Evolutionary conservation across 2,329 filamentous ascomycete genomes (phyloP).

Genomic region (Aurifilum marmelostoma): DNA sequence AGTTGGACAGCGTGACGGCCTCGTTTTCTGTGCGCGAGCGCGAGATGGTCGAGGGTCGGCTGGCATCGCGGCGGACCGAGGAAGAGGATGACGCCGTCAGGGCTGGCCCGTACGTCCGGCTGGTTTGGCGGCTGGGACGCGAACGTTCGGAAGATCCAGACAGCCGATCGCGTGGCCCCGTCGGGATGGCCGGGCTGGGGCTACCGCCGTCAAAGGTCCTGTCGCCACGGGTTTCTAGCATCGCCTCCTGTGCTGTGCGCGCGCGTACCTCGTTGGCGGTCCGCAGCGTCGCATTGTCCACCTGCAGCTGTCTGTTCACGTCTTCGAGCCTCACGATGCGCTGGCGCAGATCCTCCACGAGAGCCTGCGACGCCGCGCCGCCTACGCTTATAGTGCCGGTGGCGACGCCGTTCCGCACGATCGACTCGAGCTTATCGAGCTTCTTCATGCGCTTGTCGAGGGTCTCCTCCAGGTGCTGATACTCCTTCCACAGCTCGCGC

Average conservation of each 20-base stretch:
- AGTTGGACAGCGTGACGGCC: constrained; percentile 10
- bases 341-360: constrained; percentile 46
- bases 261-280: constrained; percentile 63
- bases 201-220: constrained; percentile 44
- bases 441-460: constrained; percentile 81
- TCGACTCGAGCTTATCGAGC: constrained; percentile 82
- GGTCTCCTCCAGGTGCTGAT: constrained; percentile 80
- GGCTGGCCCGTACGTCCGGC: constrained; percentile 31
- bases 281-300: constrained; percentile 71
- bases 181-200: constrained; percentile 58
- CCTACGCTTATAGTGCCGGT: constrained; percentile 47
- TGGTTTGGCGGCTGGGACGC: constrained; percentile 25
- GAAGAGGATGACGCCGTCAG: constrained; percentile 29
- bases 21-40: constrained; percentile 35
- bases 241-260: constrained; percentile 47
- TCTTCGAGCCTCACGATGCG: constrained; percentile 61
- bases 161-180: constrained; percentile 48
- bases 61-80: constrained; percentile 25
- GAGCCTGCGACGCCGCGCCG: constrained; percentile 16
- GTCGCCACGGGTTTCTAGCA: constrained; percentile 41
- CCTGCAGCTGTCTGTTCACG: constrained; percentile 64
- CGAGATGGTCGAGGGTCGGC: constrained; percentile 39
- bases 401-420: constrained; percentile 69
- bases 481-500: constrained; percentile 87
- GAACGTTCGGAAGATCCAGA: constrained; percentile 29